Percentiles rank a stretch among this genome's conserved stretches.
Conservation (phyloP, 2,329 filamentous ascomycete genomes). For the Parascedosporium putredinis region DNA sequence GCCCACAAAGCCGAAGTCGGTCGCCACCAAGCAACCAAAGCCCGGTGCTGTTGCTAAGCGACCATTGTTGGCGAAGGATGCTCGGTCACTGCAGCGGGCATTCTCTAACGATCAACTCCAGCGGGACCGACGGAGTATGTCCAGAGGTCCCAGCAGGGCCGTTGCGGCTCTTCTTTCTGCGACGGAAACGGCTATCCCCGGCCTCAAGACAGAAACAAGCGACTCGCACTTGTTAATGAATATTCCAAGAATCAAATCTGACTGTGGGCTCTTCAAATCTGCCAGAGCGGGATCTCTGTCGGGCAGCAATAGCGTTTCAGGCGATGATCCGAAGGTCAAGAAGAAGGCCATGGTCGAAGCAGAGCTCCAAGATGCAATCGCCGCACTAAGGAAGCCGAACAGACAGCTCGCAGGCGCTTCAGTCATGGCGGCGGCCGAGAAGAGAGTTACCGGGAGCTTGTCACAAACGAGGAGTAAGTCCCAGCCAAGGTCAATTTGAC, state of each 20-base stretch:
- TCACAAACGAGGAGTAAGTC: slow-evolving; percentile 39
- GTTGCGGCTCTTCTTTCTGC: slow-evolving; percentile 59
- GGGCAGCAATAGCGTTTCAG: slow-evolving; percentile 36
- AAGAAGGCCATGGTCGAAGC: slow-evolving; percentile 59
- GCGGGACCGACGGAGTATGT: slow-evolving; percentile 38
- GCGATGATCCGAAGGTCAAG: slow-evolving; percentile 46
- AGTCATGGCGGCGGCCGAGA: slow-evolving; percentile 57
- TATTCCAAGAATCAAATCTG: slow-evolving; percentile 31
- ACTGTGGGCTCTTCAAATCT: slow-evolving; percentile 21
- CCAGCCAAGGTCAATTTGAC: not conserved
- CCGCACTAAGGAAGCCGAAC: slow-evolving; percentile 64
- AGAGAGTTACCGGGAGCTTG: slow-evolving; percentile 37
- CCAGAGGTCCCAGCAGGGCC: slow-evolving; percentile 43
- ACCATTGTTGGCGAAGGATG: slow-evolving; percentile 26
- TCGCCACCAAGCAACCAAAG: slow-evolving; percentile 30
- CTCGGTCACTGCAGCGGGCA: slow-evolving; percentile 50
- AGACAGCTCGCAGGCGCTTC: slow-evolving; percentile 57
- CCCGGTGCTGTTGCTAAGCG: slow-evolving; percentile 44
- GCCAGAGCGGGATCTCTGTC: slow-evolving; percentile 26
- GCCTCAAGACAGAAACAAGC: slow-evolving; percentile 59
- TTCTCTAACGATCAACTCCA: slow-evolving; percentile 46
- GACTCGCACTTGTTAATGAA: slow-evolving; percentile 44
- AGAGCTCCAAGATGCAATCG: slow-evolving; percentile 65
- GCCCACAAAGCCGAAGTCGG: slow-evolving; percentile 25
- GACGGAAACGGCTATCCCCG: slow-evolving; percentile 48